Base-by-base conservation (phyloP, 306 rosid genomes). In the Biancaea sappan region DNA sequence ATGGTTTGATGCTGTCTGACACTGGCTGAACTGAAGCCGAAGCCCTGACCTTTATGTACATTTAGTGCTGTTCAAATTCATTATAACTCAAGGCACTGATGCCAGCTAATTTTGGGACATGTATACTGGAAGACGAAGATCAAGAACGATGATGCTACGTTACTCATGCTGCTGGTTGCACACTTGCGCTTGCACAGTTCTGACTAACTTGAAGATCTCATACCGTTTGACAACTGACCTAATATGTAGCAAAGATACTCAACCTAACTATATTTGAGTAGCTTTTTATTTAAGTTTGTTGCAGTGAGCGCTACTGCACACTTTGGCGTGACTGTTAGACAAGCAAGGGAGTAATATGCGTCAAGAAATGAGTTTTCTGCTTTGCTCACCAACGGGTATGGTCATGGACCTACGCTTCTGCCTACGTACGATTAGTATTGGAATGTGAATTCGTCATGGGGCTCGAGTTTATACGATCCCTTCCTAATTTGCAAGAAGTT, bases 1-100 rank as follows among this genome's bases (percentile, higher is more conserved):
- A 66, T 77, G 77, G 84, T 84, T 79, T 48, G 77, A 77, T 61
- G 77, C 71, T 58, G 32, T 56, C 76, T 74, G 75, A 76, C 85
- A 66, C 84, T 46, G 48, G 66, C 77, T 74, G 78, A n/a, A n/a
- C n/a, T n/a, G n/a, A n/a, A n/a, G n/a, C n/a, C n/a, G n/a, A 73
- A 80, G 87, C 85, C 41, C 81, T 56, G 65, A 71, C 86, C 44
- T 69, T 66, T 72, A 67, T 86, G 89, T 86, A 86, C 69, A 76
- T 76, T 66, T 67, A 65, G 59, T 78, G 76, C 60, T 35, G 61
- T 52, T 69, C 63, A 73, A 76, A 78, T 81, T 78, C 77, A 50
- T 77, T 77, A 70, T 73, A 72, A 74, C 72, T 74, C 80, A 82
- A 51, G 79, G 58, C 77, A 69, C 46, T 9, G 79, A 85, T 84